phyloP scores from a whole-genome alignment of 2,329 filamentous ascomycete genomes.

The Scytalidium lignicola region DNA sequence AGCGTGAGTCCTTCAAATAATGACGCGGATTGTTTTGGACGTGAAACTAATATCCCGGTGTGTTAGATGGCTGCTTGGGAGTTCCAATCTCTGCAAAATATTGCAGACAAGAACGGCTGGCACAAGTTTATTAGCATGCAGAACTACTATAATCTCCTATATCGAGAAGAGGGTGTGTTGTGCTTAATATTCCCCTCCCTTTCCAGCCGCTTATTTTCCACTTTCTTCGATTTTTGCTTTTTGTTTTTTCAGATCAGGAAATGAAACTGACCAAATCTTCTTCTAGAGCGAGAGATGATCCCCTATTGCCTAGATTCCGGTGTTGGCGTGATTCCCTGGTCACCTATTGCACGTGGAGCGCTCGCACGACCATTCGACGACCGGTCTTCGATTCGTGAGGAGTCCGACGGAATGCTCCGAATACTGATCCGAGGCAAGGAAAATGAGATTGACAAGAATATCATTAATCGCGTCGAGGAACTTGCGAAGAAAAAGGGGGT shows the following conservation, averaged over 20 bases:
- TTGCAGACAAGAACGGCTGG: slow-evolving; percentile 51
- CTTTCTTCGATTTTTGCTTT: no score
- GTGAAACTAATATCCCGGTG: slow-evolving; percentile 43
- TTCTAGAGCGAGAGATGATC: slow-evolving; percentile 33
- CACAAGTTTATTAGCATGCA: slow-evolving; percentile 56
- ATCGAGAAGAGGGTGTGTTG: slow-evolving; percentile 51
- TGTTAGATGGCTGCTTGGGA: slow-evolving; percentile 42
- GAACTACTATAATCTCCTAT: slow-evolving; percentile 49
- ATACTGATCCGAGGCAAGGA: slow-evolving; percentile 14
- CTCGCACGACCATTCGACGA: slow-evolving; percentile 25
- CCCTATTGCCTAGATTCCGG: slow-evolving; percentile 28
- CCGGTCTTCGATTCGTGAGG: slow-evolving; percentile 16
- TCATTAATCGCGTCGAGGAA: slow-evolving; percentile 45
- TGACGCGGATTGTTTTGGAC: background rate
- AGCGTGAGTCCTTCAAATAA: slow-evolving; percentile 16
- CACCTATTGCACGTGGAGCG: slow-evolving; percentile 30
- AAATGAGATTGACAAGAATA: slow-evolving; percentile 23
- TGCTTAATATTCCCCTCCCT: background rate
- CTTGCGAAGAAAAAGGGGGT: slow-evolving; percentile 50
- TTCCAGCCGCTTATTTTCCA: no score
- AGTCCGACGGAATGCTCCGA: slow-evolving; percentile 14
- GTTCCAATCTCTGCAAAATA: slow-evolving; percentile 46
- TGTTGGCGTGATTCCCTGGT: slow-evolving; percentile 34
- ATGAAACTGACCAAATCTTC: no score
- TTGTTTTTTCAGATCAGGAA: no score